phyloP scores from a whole-genome alignment of 768 basidiomycete genomes.

The Rhodotorula sphaerocarpa region DNA sequence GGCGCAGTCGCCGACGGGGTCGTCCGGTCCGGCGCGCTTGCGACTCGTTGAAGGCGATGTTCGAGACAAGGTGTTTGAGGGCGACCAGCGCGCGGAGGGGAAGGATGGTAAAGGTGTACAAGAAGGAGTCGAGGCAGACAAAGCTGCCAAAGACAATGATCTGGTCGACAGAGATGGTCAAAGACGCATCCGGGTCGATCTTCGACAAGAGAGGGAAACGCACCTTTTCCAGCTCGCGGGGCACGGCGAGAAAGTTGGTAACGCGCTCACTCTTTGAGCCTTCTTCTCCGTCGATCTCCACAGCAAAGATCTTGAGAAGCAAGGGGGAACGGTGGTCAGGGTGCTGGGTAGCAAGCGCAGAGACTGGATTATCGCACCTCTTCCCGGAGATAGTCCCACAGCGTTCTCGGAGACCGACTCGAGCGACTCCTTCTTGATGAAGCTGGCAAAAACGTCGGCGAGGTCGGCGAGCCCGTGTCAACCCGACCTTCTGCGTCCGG shows the following conservation, averaged over 20 bases:
- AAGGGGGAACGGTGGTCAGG: too few species aligned
- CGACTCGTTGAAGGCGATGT: slow-evolving; percentile 39
- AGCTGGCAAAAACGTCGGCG: too few species aligned
- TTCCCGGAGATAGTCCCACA: slow-evolving; percentile 87
- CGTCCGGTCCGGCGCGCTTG: slow-evolving; percentile 46
- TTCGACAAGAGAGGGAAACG: slow-evolving; percentile 19
- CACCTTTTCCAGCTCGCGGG: slow-evolving; percentile 87
- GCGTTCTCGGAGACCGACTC: slow-evolving; percentile 44
- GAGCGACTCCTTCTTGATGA: background rate
- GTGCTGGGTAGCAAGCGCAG: too few species aligned
- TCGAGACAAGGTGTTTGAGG: slow-evolving; percentile 50
- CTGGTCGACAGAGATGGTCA: slow-evolving; percentile 45
- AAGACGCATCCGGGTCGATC: too few species aligned
- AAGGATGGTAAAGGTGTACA: slow-evolving; percentile 95
- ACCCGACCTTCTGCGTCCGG: background rate
- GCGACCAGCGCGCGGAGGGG: slow-evolving; percentile 78
- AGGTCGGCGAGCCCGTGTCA: too few species aligned
- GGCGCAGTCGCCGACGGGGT: slow-evolving; percentile 51
- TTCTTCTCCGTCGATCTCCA: slow-evolving; percentile 89
- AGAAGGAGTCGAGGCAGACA: slow-evolving; percentile 89
- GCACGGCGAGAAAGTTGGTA: slow-evolving; percentile 87
- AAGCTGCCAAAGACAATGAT: slow-evolving; percentile 85
- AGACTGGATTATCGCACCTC: too few species aligned
- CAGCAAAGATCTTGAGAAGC: slow-evolving; percentile 75
- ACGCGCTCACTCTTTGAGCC: slow-evolving; percentile 93